A percentile compares a stretch with the other conserved stretches of the same genome.
Conservation (phyloP, 305 asterid species). For the Salvia sclarea region DNA sequence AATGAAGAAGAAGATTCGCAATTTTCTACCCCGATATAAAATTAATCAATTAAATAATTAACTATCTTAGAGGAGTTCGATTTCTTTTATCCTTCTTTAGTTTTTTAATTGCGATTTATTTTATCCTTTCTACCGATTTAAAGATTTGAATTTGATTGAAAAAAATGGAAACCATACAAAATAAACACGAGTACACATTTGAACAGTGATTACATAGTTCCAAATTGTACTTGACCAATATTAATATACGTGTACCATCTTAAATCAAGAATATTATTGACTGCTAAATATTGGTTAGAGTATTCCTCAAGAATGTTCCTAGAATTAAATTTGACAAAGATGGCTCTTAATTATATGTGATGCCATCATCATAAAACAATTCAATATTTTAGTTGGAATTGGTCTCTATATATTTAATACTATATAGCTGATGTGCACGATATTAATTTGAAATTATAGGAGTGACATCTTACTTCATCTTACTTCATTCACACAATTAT, state of each 20-base stretch:
- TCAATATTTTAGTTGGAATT: conserved; percentile 42
- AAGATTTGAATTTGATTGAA: neutral
- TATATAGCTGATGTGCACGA: conserved; percentile 20
- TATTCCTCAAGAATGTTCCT: conserved; percentile 19
- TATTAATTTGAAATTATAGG: conserved; percentile 4
- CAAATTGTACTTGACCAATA: neutral
- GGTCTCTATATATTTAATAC: conserved; percentile 32
- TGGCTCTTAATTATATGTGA: conserved; percentile 21
- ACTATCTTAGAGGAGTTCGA: too few relatives aligned
- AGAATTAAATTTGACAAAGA: conserved; percentile 12
- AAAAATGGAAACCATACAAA: too few relatives aligned
- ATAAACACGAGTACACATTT: neutral
- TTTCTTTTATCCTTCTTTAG: too few relatives aligned
- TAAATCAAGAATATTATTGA: neutral
- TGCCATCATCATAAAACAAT: conserved; percentile 7
- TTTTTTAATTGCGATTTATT: too few relatives aligned
- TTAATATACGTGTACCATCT: neutral
- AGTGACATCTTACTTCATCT: conserved; percentile 27
- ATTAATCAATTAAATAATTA: too few relatives aligned
- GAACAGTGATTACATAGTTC: neutral
- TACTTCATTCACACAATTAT: conserved; percentile 21
- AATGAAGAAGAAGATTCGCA: neutral
- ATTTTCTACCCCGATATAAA: neutral
- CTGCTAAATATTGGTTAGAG: neutral
- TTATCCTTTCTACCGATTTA: too few relatives aligned